These are phyloP conservation scores for Solanum verrucosum DNA, from an alignment of 257 asterid species.

Conservation along the genomic window DNA sequence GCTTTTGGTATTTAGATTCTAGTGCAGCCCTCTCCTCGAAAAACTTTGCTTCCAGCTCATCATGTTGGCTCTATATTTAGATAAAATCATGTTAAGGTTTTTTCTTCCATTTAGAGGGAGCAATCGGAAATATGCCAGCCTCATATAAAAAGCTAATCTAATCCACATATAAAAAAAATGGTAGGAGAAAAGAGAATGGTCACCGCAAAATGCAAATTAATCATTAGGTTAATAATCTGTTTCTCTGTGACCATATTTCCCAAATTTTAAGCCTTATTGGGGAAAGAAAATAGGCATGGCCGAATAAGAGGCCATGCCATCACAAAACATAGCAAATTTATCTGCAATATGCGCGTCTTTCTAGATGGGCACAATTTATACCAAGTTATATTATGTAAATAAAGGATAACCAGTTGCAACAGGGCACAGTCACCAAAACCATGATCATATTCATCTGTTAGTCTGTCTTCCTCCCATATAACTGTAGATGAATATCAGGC, in stretches of 20 bases:
- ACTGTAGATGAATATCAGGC: background rate
- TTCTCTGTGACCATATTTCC: background rate
- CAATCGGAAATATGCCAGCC: background rate
- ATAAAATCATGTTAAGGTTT: background rate
- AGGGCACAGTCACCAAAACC: background rate
- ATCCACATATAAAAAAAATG: too few species aligned
- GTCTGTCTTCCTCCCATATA: background rate
- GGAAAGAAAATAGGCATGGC: background rate
- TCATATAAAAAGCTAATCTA: background rate
- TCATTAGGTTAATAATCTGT: background rate
- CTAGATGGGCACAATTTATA: background rate
- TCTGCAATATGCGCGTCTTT: background rate
- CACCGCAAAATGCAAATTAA: background rate
- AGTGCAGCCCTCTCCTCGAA: slow-evolving; percentile 68
- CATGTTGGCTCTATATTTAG: slow-evolving; percentile 50
- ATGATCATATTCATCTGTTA: background rate
- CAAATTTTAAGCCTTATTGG: background rate
- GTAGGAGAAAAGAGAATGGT: background rate
- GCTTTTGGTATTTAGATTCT: slow-evolving; percentile 73
- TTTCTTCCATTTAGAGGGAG: background rate
- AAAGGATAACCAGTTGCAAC: background rate
- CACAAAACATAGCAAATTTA: background rate
- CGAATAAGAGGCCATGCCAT: background rate
- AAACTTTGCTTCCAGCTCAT: slow-evolving; percentile 66
- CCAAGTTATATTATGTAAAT: background rate